Evolutionary conservation across 2,329 filamentous ascomycete species (phyloP), one percentile per base, ranked within the genome.

Genomic region (Nectriaceae sp.): DNA sequence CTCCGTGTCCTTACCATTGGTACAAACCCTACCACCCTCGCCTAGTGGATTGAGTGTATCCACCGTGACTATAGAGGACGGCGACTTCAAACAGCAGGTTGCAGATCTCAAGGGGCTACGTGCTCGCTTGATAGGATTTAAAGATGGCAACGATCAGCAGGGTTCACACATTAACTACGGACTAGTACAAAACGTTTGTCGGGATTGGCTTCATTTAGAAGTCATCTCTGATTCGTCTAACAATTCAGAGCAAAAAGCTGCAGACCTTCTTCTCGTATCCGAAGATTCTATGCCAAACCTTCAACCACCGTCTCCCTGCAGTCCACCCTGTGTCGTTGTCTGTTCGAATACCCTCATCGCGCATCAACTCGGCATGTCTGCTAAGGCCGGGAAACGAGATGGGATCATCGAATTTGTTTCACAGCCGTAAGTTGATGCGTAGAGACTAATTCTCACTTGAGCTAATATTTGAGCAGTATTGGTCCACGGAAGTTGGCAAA

Each of bases 401-500:
- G 60, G 57, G 2, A 52, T 71, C 3, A 61, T 69, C 4, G 70
- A 73, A 40, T 71, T 70, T 21, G 63, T 72, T 11, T 69, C 70
- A 11, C 70, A 70, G 15, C 71, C 71, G 64, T 70, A 49, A 60
- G 69, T 63, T n/a, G 19, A 3, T 29, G 24, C 24, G 13, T 29
- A 6, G 6, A 13, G 24, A 29, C 0, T 5, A 11, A 19, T 5
- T 1, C 3, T 2, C 3, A 4, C 2, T 4, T 15, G 26, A 47
- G 15, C 40, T 40, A 2, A 41, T 31, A 1, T 3, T 3, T 3
- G 8, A 18, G 5, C 24, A 71, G 69, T 2, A 57, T 68, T 4
- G 68, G 70, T 2, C 70, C 70, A 11, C 63, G 69, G 3, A 73
- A 73, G 35, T 52, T 73, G 0, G 66, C 68, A 13, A 66, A 66